Evolutionary conservation across 768 basidiomycete genomes (phyloP), one percentile per base, ranked within the genome.

Genomic region (Boletus tylopilopsis): DNA sequence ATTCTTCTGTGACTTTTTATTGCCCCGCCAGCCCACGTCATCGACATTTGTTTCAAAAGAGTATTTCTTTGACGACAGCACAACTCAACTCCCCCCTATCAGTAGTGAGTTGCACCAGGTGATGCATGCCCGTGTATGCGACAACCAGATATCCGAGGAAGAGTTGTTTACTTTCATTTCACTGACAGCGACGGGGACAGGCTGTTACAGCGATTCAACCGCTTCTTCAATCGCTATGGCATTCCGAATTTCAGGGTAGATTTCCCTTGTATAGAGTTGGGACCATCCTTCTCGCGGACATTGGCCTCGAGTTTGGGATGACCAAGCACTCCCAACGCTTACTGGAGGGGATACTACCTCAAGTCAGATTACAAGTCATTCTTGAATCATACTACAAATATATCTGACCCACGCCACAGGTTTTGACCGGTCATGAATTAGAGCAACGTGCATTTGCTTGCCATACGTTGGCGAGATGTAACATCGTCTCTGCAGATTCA

Each of bases 331-430:
- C 81, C 49, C 73, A 71, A 54, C 76, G 74, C 49, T 75, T 91
- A 42, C 57, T 94, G 39, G 84, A 90, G 41, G 89, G 87, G 51
- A 80, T 91, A 39, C 78, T 92, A 74, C 90, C 90, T 19, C 90
- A 92, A 71, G 90, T 85, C 50, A 51, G 55, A 37, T 33, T 6
- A 16, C 27, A 19, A 9, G 71, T 56, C 18, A 36, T 38, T n/a
- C 29, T 50, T 11, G 41, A 16, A 7, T 40, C 8, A 13, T 18
- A 18, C 4, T 35, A 2, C n/a, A 22, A 32, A 36, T 25, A 1
- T 37, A 16, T 15, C 15, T 48, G 32, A 48, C 10, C n/a, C 18
- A 25, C 25, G n/a, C 19, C 24, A 46, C 52, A 90, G 88, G 68
- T 91, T 30, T 80, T 90, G 38, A 71, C 70, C 44, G 90, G 87